phyloP scores from a whole-genome alignment of 352 stramenopile species.

The Globisporangium iwayamae region DNA sequence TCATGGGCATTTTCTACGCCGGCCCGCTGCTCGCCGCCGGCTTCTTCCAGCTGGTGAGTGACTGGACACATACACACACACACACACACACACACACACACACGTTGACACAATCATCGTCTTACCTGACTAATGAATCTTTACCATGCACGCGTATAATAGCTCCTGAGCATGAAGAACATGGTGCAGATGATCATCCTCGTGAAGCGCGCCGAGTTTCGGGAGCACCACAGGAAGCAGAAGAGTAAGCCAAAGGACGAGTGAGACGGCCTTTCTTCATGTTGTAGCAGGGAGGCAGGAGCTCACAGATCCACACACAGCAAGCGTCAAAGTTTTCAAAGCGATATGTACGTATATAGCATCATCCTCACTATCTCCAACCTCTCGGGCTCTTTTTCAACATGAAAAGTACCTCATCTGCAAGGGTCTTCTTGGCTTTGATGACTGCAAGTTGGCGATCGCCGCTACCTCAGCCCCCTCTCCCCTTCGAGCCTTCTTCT shows the following conservation, averaged over 20 bases:
- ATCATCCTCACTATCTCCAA: conserved; percentile 2
- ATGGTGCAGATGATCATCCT: conserved; percentile 79
- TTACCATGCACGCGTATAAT: neutral
- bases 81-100: too few relatives aligned
- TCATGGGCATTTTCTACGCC: conserved; percentile 83
- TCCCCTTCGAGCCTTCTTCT: neutral
- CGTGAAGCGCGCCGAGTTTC: conserved; percentile 70
- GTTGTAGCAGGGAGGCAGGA: neutral
- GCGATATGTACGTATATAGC: conserved; percentile 13
- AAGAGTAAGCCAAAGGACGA: conserved; percentile 46
- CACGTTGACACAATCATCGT: too few relatives aligned
- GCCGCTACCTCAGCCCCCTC: neutral
- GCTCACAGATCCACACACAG: neutral
- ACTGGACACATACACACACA: neutral
- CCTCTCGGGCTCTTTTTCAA: neutral
- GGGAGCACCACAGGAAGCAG: conserved; percentile 38
- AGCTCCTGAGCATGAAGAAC: conserved; percentile 76
- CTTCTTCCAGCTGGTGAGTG: conserved; percentile 70
- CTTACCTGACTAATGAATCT: neutral
- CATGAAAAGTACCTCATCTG: neutral
- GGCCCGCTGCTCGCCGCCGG: conserved; percentile 65
- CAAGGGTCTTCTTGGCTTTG: neutral
- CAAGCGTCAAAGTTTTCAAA: neutral
- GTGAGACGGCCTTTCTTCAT: conserved; percentile 11
- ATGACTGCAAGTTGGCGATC: neutral